Percentiles rank a stretch among this genome's conserved stretches.
Conservation (phyloP, 331 rosid species). For the Saraca asoca region DNA sequence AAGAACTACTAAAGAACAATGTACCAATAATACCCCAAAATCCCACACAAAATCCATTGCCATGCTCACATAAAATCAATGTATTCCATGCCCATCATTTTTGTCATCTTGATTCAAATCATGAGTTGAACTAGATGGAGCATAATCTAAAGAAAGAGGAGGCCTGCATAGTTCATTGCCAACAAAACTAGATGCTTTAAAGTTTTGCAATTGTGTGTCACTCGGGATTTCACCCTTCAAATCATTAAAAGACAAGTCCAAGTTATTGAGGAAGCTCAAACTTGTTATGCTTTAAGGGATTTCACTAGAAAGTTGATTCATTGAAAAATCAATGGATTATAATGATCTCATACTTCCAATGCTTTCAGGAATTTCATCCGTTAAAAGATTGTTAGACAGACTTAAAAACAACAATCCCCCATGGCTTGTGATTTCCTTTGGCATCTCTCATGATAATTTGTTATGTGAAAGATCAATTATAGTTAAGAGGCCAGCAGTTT, state of each 20-base stretch:
- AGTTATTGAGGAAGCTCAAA: too few species aligned
- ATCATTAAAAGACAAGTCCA: too few species aligned
- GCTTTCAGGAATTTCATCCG: slow-evolving; percentile 14
- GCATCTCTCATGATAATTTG: slow-evolving; percentile 34
- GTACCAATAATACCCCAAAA: slow-evolving; percentile 32
- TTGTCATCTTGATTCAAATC: neutral
- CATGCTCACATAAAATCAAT: slow-evolving; percentile 30
- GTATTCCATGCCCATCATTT: neutral
- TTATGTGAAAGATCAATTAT: slow-evolving; percentile 42
- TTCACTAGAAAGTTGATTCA: too few species aligned
- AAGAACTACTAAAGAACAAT: too few species aligned
- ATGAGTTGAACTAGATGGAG: too few species aligned
- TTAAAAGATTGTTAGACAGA: slow-evolving; percentile 37
- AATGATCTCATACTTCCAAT: too few species aligned
- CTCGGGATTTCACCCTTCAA: too few species aligned
- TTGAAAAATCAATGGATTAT: too few species aligned
- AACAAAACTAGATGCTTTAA: slow-evolving; percentile 11
- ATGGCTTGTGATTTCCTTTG: slow-evolving; percentile 21
- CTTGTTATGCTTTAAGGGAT: too few species aligned
- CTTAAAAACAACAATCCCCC: slow-evolving; percentile 11
- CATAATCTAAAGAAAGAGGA: neutral
- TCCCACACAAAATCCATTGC: slow-evolving; percentile 11
- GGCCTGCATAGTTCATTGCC: slow-evolving; percentile 30
- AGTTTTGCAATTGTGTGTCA: slow-evolving; percentile 30
- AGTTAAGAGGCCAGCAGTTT: neutral